phyloP scores from a whole-genome alignment of 2,329 filamentous ascomycete genomes.

The Fusarium palustre region DNA sequence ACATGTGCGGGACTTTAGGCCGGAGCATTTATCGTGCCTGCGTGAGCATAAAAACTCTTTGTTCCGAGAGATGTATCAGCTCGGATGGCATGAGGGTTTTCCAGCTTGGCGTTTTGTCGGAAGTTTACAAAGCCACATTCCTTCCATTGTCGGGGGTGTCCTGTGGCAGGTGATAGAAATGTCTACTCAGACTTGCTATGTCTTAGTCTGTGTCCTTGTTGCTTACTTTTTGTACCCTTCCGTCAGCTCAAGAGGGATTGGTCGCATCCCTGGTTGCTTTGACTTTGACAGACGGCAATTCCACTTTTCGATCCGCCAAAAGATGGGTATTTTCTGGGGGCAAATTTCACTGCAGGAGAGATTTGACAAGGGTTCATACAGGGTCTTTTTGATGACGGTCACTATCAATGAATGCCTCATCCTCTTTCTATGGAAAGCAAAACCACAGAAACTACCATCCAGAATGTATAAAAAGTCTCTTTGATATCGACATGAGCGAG shows the following conservation, averaged over 20 bases:
- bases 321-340: slow-evolving; percentile 26
- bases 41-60: not conserved
- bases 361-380: slow-evolving; percentile 1
- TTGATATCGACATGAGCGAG: not conserved
- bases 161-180: not conserved
- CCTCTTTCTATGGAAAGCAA: too few relatives aligned
- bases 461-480: not conserved
- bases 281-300: slow-evolving; percentile 14
- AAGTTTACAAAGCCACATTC: slow-evolving; percentile 34
- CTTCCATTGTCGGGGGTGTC: not conserved
- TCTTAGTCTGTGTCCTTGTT: too few relatives aligned
- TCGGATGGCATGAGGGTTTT: not conserved
- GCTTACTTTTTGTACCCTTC: not conserved
- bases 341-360: slow-evolving; percentile 10
- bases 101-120: slow-evolving; percentile 5
- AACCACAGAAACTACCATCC: not conserved
- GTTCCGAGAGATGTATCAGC: not conserved
- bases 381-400: slow-evolving; percentile 19
- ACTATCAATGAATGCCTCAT: slow-evolving; percentile 1
- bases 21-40: not conserved
- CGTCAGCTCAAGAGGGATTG: too few relatives aligned
- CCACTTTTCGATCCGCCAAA: slow-evolving; percentile 37
- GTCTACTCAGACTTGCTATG: not conserved
- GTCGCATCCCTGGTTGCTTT: not conserved
- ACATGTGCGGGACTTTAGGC: not conserved